Conservation (phyloP, 176 grass and related monocot species). For the Triticum timopheevii region DNA sequence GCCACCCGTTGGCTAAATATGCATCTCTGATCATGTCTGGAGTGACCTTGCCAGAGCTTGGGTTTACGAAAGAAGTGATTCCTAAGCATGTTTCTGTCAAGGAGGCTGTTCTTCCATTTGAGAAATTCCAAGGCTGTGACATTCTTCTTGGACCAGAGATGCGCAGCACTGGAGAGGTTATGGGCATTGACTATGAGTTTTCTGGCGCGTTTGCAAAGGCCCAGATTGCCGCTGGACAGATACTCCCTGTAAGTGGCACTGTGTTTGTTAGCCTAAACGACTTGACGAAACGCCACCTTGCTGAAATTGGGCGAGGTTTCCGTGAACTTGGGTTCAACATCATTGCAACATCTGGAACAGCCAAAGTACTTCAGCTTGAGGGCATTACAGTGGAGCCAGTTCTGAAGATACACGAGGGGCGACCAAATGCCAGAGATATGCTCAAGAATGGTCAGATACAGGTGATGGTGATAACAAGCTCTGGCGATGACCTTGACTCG, state of each 20-base stretch:
- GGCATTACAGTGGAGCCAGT: conserved; percentile 78
- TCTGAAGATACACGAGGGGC: conserved; percentile 92
- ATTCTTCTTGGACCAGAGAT: conserved; percentile 98
- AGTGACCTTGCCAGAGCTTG: conserved; percentile 68
- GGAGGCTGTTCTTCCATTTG: conserved; percentile 94
- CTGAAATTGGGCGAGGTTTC: conserved; percentile 69
- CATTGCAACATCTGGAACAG: conserved; percentile 83
- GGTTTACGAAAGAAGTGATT: conserved; percentile 81
- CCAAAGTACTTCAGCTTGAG: conserved; percentile 80
- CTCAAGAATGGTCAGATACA: conserved; percentile 92
- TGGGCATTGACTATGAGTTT: conserved; percentile 95
- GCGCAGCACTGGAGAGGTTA: conserved; percentile 98
- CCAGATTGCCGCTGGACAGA: conserved; percentile 97
- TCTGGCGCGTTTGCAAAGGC: conserved; percentile 94
- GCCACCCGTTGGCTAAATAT: conserved; percentile 96
- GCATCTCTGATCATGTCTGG: conserved; percentile 98
- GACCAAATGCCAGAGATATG: conserved; percentile 87
- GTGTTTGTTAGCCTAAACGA: conserved; percentile 94
- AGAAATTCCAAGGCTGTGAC: conserved; percentile 99
- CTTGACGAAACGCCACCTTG: conserved; percentile 82
- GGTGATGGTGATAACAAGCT: conserved; percentile 96
- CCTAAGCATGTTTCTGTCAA: conserved; percentile 97
- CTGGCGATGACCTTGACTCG: conserved; percentile 78
- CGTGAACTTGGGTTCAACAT: conserved; percentile 80
- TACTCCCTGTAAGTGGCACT: conserved; percentile 64